Evolutionary conservation across 768 basidiomycete species (phyloP).

Genomic region (Steccherinum ochraceum): DNA sequence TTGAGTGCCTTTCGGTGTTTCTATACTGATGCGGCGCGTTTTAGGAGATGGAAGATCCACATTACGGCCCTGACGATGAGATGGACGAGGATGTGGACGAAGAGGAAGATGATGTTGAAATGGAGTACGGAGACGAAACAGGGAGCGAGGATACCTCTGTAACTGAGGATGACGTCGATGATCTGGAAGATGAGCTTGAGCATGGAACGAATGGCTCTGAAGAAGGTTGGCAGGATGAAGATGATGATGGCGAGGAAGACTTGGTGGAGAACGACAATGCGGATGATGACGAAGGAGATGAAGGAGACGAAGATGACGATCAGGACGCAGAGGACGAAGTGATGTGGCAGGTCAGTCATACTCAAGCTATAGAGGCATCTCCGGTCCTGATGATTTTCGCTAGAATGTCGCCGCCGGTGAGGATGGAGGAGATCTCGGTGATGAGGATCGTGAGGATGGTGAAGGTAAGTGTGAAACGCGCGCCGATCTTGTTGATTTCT

Average conservation of each 20-base stretch:
- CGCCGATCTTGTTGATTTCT: background rate
- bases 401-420: constrained; percentile 29
- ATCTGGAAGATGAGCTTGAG: constrained; percentile 59
- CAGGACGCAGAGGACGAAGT: constrained; percentile 36
- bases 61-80: constrained; percentile 62
- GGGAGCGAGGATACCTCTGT: constrained; percentile 78
- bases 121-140: constrained; percentile 81
- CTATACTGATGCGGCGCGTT: constrained; percentile 12
- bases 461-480: constrained; percentile 36
- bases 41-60: constrained; percentile 82
- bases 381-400: background rate
- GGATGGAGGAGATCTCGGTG: constrained; percentile 29
- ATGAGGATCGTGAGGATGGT: constrained; percentile 42
- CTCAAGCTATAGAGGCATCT: too few species aligned
- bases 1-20: background rate
- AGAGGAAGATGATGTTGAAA: constrained; percentile 79
- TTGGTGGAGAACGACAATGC: constrained; percentile 39
- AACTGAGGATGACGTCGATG: constrained; percentile 65
- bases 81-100: constrained; percentile 81
- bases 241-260: constrained; percentile 58
- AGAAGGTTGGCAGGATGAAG: constrained; percentile 58
- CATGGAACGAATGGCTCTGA: constrained; percentile 51
- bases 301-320: constrained; percentile 28
- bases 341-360: constrained; percentile 33
- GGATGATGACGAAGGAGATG: constrained; percentile 29